Conservation (phyloP, 352 stramenopile species). For the Phytophthora constricta region DNA sequence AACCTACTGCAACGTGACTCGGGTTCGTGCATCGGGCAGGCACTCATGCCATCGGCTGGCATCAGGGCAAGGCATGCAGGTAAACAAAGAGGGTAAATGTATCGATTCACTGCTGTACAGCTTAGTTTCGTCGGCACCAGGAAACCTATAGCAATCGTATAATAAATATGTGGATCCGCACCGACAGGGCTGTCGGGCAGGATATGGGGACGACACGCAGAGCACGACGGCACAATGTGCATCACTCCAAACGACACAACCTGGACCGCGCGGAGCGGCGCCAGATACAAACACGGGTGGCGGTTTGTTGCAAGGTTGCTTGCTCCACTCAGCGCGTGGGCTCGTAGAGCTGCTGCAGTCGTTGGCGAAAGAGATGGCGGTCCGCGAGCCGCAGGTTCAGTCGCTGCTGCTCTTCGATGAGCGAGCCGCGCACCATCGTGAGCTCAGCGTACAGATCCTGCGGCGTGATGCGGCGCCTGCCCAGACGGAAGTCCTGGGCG, state of each 20-base stretch:
- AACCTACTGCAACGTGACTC: too few species aligned
- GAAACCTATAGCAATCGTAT: constrained; percentile 2
- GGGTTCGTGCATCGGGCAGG: too few species aligned
- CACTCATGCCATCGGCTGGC: neutral
- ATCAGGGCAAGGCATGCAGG: neutral
- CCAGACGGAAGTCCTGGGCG: constrained; percentile 34
- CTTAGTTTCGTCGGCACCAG: too few species aligned
- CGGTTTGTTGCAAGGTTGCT: constrained; percentile 14
- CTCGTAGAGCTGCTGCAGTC: constrained; percentile 54
- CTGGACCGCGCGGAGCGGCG: constrained; percentile 9
- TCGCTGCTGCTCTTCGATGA: constrained; percentile 52
- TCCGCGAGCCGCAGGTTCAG: constrained; percentile 49
- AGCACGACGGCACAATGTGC: constrained; percentile 6
- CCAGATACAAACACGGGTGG: constrained; percentile 32
- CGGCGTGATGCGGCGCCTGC: constrained; percentile 38
- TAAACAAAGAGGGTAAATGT: neutral
- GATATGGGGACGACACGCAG: constrained; percentile 4
- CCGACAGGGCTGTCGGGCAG: neutral
- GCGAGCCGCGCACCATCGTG: constrained; percentile 42
- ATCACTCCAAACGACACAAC: constrained; percentile 20
- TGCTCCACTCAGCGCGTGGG: constrained; percentile 34
- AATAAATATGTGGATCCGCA: constrained; percentile 36
- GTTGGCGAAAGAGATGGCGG: constrained; percentile 50
- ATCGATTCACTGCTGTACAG: too few species aligned
- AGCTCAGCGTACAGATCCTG: constrained; percentile 53